Evolutionary conservation across 148 eudicot genomes (phyloP).

Genomic region (Linanthus parryae): DNA sequence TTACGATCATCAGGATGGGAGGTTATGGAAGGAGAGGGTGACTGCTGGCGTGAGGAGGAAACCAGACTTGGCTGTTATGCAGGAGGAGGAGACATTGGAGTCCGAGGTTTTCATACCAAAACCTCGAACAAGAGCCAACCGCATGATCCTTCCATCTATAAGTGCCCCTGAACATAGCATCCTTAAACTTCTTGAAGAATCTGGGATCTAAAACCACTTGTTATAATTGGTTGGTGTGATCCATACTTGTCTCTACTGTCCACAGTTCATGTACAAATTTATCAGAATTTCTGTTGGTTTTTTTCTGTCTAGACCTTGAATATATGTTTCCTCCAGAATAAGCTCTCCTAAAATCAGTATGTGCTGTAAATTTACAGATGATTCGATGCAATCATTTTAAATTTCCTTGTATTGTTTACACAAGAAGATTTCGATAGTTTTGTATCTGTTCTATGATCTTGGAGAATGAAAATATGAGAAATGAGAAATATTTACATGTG

Average conservation of each 20-base stretch:
- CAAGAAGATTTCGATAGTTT: no score
- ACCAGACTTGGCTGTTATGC: constrained; percentile 44
- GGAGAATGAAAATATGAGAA: no score
- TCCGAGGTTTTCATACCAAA: constrained; percentile 25
- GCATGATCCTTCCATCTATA: constrained; percentile 62
- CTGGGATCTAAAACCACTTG: constrained; percentile 31
- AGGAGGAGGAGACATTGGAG: constrained; percentile 35
- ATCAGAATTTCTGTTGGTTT: no score
- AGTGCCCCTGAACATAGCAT: constrained; percentile 91
- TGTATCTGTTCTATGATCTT: no score
- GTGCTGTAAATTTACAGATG: no score
- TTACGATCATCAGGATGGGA: constrained; percentile 50
- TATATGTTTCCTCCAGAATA: no score
- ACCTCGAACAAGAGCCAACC: constrained; percentile 31
- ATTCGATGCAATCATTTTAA: no score
- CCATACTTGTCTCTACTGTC: neutral
- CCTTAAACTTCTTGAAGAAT: constrained; percentile 75
- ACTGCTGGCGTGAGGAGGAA: constrained; percentile 57
- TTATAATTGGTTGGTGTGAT: neutral
- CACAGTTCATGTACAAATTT: neutral
- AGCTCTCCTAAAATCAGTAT: no score
- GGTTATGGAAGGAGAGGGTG: constrained; percentile 93
- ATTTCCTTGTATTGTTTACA: no score
- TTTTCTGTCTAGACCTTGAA: no score
- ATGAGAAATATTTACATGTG: no score